Conservation (phyloP, 2,329 filamentous ascomycete species). For the Cladophialophora chaetospira region DNA sequence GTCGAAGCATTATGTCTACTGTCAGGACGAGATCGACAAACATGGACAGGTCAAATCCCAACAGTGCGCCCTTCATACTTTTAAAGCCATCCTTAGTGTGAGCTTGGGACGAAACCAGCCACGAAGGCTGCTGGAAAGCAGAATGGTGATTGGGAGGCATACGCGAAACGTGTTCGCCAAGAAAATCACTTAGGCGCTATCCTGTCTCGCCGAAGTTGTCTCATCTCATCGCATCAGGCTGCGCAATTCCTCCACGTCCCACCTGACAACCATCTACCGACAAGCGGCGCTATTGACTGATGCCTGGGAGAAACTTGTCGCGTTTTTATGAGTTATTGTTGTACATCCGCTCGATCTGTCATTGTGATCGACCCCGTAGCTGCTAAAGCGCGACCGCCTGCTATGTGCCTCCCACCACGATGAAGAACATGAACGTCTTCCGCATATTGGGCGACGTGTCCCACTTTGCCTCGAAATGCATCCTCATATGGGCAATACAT, state of each 20-base stretch:
- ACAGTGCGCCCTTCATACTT: too few species aligned
- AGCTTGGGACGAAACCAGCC: too few species aligned
- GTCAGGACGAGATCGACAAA: too few species aligned
- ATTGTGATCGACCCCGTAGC: neutral
- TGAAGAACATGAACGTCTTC: conserved; percentile 60
- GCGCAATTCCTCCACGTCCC: neutral
- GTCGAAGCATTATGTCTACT: too few species aligned
- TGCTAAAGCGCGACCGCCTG: neutral
- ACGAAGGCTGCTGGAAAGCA: too few species aligned
- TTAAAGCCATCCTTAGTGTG: too few species aligned
- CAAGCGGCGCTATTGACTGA: neutral
- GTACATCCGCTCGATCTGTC: neutral
- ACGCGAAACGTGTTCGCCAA: too few species aligned
- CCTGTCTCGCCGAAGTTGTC: neutral
- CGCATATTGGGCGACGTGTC: conserved; percentile 81
- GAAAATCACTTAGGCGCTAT: too few species aligned
- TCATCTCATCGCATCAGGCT: conserved; percentile 1
- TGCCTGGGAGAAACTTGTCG: neutral
- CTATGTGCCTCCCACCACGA: conserved; percentile 20
- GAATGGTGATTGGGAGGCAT: too few species aligned
- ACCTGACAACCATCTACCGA: neutral
- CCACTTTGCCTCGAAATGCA: conserved; percentile 83
- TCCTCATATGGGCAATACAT: conserved; percentile 89
- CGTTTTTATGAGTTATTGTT: neutral
- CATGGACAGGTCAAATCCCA: too few species aligned